Evolutionary conservation across 1,284 basidiomycete genomes (phyloP).

Genomic region (Cutaneotrichosporon cutaneum): DNA sequence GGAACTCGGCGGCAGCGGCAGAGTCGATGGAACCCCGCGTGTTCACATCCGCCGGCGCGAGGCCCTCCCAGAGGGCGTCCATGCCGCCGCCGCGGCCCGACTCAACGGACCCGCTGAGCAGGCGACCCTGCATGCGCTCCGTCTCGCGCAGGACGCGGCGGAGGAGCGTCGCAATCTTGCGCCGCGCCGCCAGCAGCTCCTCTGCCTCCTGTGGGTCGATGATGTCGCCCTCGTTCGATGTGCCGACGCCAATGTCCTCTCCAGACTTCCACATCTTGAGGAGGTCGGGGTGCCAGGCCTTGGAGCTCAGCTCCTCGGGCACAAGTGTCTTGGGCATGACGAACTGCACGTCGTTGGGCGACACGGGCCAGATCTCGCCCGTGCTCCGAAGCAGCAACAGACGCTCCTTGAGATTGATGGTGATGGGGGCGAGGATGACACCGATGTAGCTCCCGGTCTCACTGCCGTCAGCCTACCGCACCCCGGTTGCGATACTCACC

Average conservation of each 20-base stretch:
- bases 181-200: constrained; percentile 37
- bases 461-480: background rate
- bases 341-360: constrained; percentile 48
- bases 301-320: constrained; percentile 20
- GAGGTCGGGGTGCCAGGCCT: constrained; percentile 36
- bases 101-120: constrained; percentile 24
- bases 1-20: constrained; percentile 35
- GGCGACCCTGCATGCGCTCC: constrained; percentile 39
- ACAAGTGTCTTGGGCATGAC: constrained; percentile 44
- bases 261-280: constrained; percentile 29
- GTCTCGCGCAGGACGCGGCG: constrained; percentile 41
- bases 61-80: constrained; percentile 38
- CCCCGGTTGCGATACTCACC: constrained; percentile 30
- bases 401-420: constrained; percentile 32
- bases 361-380: constrained; percentile 47
- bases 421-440: constrained; percentile 39
- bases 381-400: constrained; percentile 37
- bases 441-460: constrained; percentile 32
- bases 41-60: constrained; percentile 19
- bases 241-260: constrained; percentile 19
- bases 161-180: constrained; percentile 39
- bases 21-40: constrained; percentile 30
- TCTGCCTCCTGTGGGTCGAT: constrained; percentile 12
- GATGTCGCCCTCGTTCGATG: constrained; percentile 6
- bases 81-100: constrained; percentile 32